A percentile compares a stretch with the other conserved stretches of the same genome.
Conservation (phyloP, 768 basidiomycete species). For the Podaxis carcinomalis region DNA sequence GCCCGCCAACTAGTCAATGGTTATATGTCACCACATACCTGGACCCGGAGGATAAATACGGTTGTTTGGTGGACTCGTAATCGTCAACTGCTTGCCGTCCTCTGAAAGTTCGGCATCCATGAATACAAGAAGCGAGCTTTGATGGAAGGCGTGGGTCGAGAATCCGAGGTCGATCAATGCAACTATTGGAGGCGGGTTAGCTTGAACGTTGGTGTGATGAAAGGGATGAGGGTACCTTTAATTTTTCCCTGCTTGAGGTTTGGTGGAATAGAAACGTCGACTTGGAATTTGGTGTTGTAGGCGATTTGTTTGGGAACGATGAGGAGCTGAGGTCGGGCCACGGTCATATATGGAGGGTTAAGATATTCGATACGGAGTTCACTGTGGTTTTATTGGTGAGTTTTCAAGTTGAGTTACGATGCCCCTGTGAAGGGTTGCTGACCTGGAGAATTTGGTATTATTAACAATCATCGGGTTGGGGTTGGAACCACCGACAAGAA, state of each 20-base stretch:
- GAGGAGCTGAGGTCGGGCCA: slow-evolving; percentile 27
- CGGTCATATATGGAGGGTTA: slow-evolving; percentile 39
- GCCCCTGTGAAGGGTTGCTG: neutral
- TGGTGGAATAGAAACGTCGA: slow-evolving; percentile 27
- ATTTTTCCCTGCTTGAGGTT: slow-evolving; percentile 22
- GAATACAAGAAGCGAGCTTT: slow-evolving; percentile 33
- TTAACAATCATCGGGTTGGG: slow-evolving; percentile 31
- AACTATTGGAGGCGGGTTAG: slow-evolving; percentile 19
- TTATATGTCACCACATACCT: slow-evolving; percentile 15
- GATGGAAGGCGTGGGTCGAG: slow-evolving; percentile 37
- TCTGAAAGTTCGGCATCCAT: slow-evolving; percentile 28
- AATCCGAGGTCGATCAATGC: slow-evolving; percentile 38
- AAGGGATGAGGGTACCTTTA: slow-evolving; percentile 22
- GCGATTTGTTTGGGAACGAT: slow-evolving; percentile 32
- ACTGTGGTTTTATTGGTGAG: slow-evolving; percentile 10
- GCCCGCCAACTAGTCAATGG: neutral
- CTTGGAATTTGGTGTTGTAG: slow-evolving; percentile 32
- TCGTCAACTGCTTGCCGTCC: slow-evolving; percentile 27
- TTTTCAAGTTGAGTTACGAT: too few species aligned
- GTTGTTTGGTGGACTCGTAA: slow-evolving; percentile 31
- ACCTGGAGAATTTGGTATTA: slow-evolving; percentile 24
- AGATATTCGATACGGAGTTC: slow-evolving; percentile 41
- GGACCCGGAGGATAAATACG: slow-evolving; percentile 37
- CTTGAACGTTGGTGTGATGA: neutral
- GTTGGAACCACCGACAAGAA: slow-evolving; percentile 39